Evolutionary conservation across 306 rosid genomes (phyloP).

Genomic region (Malus asiatica): DNA sequence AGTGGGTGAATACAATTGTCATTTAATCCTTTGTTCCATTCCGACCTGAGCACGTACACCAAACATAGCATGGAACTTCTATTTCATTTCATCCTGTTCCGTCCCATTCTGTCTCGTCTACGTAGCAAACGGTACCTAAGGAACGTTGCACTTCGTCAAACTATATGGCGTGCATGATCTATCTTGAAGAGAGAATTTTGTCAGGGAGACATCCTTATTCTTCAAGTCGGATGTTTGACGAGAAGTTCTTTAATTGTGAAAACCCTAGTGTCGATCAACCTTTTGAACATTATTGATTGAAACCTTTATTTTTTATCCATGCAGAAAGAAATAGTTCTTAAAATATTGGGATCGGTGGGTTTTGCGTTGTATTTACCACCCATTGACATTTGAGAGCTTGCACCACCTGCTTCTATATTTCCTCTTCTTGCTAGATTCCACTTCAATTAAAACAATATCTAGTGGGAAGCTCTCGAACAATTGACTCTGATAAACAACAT

Average conservation of each 20-base stretch:
- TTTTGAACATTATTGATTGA: background rate
- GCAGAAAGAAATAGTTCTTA: background rate
- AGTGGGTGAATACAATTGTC: too few species aligned
- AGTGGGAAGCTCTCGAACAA: slow-evolving; percentile 9
- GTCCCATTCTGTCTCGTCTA: fast-evolving
- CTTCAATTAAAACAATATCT: background rate
- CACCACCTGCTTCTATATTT: background rate
- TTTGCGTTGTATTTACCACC: too few species aligned
- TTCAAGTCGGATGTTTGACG: background rate
- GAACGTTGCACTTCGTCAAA: background rate
- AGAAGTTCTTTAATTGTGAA: background rate
- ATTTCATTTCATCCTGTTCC: fast-evolving
- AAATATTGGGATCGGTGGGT: background rate
- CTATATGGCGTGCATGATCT: background rate
- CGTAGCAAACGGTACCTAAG: too few species aligned
- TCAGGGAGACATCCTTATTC: background rate
- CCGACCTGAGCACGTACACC: too few species aligned
- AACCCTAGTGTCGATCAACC: background rate
- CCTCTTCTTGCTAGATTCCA: background rate
- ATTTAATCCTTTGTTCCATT: too few species aligned
- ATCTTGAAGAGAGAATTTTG: background rate
- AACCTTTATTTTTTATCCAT: background rate
- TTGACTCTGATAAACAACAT: slow-evolving; percentile 7
- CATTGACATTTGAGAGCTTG: slow-evolving; percentile 15
- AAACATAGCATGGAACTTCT: too few species aligned